Conservation (phyloP, 2,329 filamentous ascomycete genomes). For the Xylaria sp. region DNA sequence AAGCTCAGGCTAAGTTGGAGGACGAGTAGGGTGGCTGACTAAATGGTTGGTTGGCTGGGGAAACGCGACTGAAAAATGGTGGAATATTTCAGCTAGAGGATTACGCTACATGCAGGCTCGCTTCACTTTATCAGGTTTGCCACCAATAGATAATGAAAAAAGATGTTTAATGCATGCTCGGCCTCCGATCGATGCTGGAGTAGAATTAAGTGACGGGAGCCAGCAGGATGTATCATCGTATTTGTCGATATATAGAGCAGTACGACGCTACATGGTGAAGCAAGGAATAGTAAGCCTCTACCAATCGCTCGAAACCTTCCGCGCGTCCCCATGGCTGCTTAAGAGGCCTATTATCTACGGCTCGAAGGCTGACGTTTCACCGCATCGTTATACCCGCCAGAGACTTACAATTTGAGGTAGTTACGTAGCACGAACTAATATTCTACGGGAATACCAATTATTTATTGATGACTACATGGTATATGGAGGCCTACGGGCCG, state of each 20-base stretch:
- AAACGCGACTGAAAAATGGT: constrained; percentile 27
- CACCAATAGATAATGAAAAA: constrained; percentile 36
- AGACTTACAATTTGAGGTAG: neutral
- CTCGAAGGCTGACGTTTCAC: constrained; percentile 29
- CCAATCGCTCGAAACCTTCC: constrained; percentile 3
- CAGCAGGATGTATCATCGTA: constrained; percentile 1
- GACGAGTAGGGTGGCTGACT: constrained; percentile 30
- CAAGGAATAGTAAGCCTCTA: neutral
- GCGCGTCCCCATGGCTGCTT: constrained; percentile 10
- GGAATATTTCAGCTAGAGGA: constrained; percentile 26
- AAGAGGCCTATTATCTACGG: constrained; percentile 1
- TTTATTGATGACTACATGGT: constrained; percentile 18
- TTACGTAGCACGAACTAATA: neutral
- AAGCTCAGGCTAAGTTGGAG: constrained; percentile 31
- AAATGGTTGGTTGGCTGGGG: constrained; percentile 24
- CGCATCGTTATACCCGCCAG: constrained; percentile 12
- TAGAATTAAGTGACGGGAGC: neutral
- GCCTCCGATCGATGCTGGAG: neutral
- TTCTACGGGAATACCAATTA: constrained; percentile 12
- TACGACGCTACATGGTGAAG: constrained; percentile 3
- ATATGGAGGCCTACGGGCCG: constrained; percentile 5
- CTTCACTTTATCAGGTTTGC: constrained; percentile 19
- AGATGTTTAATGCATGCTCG: constrained; percentile 23
- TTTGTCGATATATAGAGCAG: constrained; percentile 14
- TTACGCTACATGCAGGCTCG: constrained; percentile 17